Percentiles rank a stretch among this genome's conserved stretches.
phyloP scores from a whole-genome alignment of 176 grass and related monocot species.

The Lolium perenne region DNA sequence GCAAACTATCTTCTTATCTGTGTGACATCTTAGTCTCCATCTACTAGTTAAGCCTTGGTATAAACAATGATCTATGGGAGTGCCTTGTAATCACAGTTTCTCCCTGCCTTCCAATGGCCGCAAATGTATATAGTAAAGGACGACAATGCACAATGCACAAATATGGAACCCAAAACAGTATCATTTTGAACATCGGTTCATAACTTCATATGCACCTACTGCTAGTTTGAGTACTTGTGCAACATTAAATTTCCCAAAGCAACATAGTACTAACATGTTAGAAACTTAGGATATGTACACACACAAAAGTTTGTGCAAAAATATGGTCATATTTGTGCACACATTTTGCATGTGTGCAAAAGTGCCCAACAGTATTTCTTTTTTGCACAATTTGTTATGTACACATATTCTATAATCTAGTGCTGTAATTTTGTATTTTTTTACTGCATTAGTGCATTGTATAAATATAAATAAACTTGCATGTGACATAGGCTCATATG shows the following conservation, averaged over 20 bases:
- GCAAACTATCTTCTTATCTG: background rate
- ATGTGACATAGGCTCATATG: conserved; percentile 5
- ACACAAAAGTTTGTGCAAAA: background rate
- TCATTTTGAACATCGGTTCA: background rate
- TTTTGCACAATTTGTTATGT: background rate
- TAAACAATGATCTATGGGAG: background rate
- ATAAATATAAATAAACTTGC: conserved; percentile 1
- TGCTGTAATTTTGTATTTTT: background rate
- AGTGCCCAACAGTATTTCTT: background rate
- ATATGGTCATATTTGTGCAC: background rate
- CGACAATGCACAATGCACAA: background rate
- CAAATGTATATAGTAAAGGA: background rate
- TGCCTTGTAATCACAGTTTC: background rate
- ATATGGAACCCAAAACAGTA: no score
- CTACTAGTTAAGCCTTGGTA: background rate
- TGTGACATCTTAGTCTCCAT: background rate
- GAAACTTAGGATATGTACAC: background rate
- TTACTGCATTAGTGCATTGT: background rate
- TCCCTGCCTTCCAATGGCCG: background rate
- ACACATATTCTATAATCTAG: background rate
- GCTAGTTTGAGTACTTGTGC: background rate
- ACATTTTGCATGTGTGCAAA: background rate
- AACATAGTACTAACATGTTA: background rate
- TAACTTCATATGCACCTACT: background rate
- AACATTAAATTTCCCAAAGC: background rate